Conservation (phyloP, 106 monocot species). For the Xerophyta viscosa region DNA sequence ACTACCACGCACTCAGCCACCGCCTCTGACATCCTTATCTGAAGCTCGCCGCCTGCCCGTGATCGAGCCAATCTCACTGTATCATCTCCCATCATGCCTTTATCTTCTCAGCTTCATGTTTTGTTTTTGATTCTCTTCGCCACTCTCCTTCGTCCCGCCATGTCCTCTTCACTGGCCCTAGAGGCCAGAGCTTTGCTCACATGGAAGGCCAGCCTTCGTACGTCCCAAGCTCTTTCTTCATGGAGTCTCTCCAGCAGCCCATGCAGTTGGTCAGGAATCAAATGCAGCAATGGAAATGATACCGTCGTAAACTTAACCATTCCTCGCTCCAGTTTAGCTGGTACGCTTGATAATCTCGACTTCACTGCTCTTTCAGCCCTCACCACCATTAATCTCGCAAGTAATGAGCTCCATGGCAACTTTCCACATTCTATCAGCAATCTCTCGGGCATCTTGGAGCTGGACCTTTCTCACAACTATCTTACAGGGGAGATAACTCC, state of each 20-base stretch:
- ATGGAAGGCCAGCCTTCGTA: too few relatives aligned
- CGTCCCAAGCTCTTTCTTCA: neutral
- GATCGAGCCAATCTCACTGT: too few relatives aligned
- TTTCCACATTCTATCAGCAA: constrained; percentile 3
- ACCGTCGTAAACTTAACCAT: neutral
- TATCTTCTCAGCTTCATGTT: too few relatives aligned
- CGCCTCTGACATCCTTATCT: too few relatives aligned
- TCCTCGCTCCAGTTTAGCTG: neutral
- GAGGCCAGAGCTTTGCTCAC: too few relatives aligned
- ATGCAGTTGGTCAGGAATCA: constrained; percentile 5
- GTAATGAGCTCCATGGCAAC: neutral
- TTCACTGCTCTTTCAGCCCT: constrained; percentile 16
- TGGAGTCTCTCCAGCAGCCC: neutral
- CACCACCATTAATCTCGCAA: neutral
- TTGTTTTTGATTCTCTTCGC: too few relatives aligned
- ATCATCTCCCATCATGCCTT: too few relatives aligned
- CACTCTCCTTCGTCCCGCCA: too few relatives aligned
- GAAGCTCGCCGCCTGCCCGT: too few relatives aligned
- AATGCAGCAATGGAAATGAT: neutral
- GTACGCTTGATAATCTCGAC: constrained; percentile 11
- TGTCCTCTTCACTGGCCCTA: too few relatives aligned
- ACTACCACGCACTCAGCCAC: too few relatives aligned
- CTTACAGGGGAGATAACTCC: neutral
- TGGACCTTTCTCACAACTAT: neutral
- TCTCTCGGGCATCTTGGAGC: neutral